Percentiles rank a stretch among this genome's conserved stretches.
Conservation (phyloP, 1,284 basidiomycete genomes). For the Microbotryum intermedium region DNA sequence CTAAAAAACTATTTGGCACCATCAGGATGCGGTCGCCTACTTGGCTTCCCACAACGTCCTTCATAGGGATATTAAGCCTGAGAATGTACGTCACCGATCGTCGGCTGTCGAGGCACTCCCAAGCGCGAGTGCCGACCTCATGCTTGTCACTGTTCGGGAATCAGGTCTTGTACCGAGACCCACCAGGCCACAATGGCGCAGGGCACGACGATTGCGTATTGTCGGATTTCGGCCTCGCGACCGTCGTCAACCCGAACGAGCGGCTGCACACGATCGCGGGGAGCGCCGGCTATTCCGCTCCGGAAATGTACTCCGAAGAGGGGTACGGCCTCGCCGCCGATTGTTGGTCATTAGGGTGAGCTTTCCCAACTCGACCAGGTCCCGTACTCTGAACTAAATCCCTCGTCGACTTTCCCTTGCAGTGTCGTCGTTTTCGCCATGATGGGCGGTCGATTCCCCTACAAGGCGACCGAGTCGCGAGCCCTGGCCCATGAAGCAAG, state of each 20-base stretch:
- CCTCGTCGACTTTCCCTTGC: background rate
- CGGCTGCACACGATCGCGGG: slow-evolving; percentile 30
- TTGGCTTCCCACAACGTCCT: slow-evolving; percentile 16
- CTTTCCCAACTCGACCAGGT: background rate
- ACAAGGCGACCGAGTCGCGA: slow-evolving; percentile 19
- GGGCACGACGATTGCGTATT: slow-evolving; percentile 28
- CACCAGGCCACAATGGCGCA: slow-evolving; percentile 20
- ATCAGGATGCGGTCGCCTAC: slow-evolving; percentile 21
- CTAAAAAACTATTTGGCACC: too few species aligned
- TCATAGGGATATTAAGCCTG: slow-evolving; percentile 29
- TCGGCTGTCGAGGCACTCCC: background rate
- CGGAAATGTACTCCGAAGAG: slow-evolving; percentile 25
- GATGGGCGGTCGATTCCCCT: slow-evolving; percentile 28
- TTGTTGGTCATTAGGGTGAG: slow-evolving; percentile 24
- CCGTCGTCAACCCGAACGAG: slow-evolving; percentile 21
- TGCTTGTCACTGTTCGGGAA: background rate
- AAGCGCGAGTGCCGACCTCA: background rate
- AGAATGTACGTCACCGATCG: slow-evolving; percentile 17
- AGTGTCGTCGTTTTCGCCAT: background rate
- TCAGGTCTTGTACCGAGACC: slow-evolving; percentile 28
- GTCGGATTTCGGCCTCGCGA: slow-evolving; percentile 28
- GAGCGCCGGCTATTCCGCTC: slow-evolving; percentile 30
- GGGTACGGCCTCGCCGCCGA: slow-evolving; percentile 26
- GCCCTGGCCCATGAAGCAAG: slow-evolving; percentile 24
- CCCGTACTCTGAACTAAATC: background rate